Evolutionary conservation across 2,329 filamentous ascomycete species (phyloP).

Genomic region (Clathrospora elynae): DNA sequence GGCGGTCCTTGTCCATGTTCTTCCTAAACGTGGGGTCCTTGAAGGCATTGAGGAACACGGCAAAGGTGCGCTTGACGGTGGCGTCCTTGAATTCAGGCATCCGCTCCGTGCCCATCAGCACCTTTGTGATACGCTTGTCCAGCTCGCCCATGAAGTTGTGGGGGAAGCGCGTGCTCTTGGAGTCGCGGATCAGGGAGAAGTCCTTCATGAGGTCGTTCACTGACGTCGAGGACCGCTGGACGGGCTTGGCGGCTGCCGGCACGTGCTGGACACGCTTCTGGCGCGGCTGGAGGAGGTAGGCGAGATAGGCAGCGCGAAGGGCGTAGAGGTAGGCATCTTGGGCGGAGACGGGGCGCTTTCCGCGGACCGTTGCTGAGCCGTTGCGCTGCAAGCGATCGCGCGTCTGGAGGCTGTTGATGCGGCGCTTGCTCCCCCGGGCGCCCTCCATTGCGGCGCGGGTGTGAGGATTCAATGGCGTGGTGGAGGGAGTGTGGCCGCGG

Average conservation of each 20-base stretch:
- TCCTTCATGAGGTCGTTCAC: constrained; percentile 88
- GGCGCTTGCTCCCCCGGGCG: constrained; percentile 43
- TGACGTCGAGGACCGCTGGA: constrained; percentile 71
- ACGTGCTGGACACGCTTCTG: constrained; percentile 89
- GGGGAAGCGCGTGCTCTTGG: constrained; percentile 72
- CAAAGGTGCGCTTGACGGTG: constrained; percentile 91
- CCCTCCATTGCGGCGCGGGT: constrained; percentile 35
- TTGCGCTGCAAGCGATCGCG: constrained; percentile 49
- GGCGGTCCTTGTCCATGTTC: constrained; percentile 89
- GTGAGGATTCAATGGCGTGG: constrained; percentile 25
- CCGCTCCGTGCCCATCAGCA: constrained; percentile 79
- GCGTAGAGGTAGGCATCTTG: constrained; percentile 92
- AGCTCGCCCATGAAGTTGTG: constrained; percentile 72
- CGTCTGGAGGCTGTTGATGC: constrained; percentile 52
- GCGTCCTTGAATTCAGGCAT: constrained; percentile 89
- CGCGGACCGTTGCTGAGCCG: constrained; percentile 42
- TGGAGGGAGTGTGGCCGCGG: constrained; percentile 14
- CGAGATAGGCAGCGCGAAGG: constrained; percentile 85
- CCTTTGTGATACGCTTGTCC: constrained; percentile 78
- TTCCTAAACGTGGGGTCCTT: constrained; percentile 87
- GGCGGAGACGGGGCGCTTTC: constrained; percentile 50
- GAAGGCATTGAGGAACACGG: constrained; percentile 89
- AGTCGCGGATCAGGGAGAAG: constrained; percentile 70
- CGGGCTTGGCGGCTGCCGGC: constrained; percentile 60
- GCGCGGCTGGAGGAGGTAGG: constrained; percentile 90